These are phyloP conservation scores for Cladosporium sp. DNA, from an alignment of 2,329 filamentous ascomycete genomes.

Conservation along the genomic window DNA sequence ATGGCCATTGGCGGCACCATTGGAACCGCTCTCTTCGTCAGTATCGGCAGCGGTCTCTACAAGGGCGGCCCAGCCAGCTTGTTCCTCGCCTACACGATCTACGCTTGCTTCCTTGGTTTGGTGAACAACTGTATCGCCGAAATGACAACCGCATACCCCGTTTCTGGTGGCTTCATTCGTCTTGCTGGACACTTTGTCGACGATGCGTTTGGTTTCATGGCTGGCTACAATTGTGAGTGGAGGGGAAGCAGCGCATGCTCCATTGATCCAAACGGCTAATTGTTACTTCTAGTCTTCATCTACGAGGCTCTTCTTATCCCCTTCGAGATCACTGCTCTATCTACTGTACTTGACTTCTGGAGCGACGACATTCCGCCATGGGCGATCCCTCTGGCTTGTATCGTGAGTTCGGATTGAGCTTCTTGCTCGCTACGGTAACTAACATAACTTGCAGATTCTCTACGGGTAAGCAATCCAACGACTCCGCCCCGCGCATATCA, in stretches of 20 bases:
- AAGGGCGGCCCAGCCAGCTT: constrained; percentile 55
- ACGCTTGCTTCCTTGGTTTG: constrained; percentile 58
- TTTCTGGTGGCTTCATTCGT: constrained; percentile 65
- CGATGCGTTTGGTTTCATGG: constrained; percentile 62
- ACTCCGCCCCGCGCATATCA: neutral
- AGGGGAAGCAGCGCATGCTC: too few species aligned
- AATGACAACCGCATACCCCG: constrained; percentile 64
- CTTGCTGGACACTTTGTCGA: constrained; percentile 67
- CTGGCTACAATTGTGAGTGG: constrained; percentile 45
- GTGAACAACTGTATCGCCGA: constrained; percentile 68
- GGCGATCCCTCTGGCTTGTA: constrained; percentile 45
- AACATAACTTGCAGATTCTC: constrained; percentile 9
- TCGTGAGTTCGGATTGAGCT: constrained; percentile 27
- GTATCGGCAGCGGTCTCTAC: constrained; percentile 59
- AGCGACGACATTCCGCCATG: constrained; percentile 47
- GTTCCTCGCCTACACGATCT: constrained; percentile 61
- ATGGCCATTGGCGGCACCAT: constrained; percentile 41
- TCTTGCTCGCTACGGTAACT: neutral
- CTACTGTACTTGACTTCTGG: constrained; percentile 45
- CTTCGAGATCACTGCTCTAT: constrained; percentile 53
- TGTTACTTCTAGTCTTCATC: constrained; percentile 44
- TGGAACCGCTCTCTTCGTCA: constrained; percentile 38
- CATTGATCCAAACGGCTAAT: constrained; percentile 23
- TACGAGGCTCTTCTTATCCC: constrained; percentile 55
- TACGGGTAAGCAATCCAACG: constrained; percentile 7